phyloP scores from a whole-genome alignment of 2,329 filamentous ascomycete species.

The Xenoacremonium recifei region DNA sequence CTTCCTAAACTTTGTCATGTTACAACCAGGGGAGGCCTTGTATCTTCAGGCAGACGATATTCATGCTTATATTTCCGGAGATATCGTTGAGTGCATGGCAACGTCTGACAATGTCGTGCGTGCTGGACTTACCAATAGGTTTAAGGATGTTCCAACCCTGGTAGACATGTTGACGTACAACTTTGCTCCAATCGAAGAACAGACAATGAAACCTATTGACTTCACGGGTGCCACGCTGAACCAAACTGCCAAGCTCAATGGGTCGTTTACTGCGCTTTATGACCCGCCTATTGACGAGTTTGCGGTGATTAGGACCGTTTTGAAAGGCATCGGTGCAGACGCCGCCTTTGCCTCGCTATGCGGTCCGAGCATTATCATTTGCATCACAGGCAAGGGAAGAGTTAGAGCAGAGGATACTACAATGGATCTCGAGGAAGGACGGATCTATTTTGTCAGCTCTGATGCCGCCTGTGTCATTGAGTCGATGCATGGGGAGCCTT shows the following conservation, averaged over 20 bases:
- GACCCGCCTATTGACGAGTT: slow-evolving; percentile 98
- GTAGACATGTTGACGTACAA: slow-evolving; percentile 92
- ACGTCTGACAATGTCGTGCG: slow-evolving; percentile 79
- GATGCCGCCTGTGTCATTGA: too few relatives aligned
- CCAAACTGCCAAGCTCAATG: slow-evolving; percentile 73
- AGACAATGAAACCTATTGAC: slow-evolving; percentile 84
- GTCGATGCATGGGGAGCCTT: too few relatives aligned
- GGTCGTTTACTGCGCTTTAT: slow-evolving; percentile 72
- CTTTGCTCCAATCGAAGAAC: slow-evolving; percentile 89
- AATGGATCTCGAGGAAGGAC: too few relatives aligned
- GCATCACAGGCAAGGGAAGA: slow-evolving; percentile 77
- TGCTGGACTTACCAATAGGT: slow-evolving; percentile 96
- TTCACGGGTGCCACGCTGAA: slow-evolving; percentile 87
- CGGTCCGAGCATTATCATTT: slow-evolving; percentile 91
- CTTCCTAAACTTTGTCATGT: slow-evolving; percentile 71
- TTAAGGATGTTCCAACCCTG: slow-evolving; percentile 90
- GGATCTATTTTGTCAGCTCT: too few relatives aligned
- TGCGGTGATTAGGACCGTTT: slow-evolving; percentile 76
- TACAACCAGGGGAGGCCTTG: slow-evolving; percentile 64
- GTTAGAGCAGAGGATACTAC: too few relatives aligned
- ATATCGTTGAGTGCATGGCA: slow-evolving; percentile 80
- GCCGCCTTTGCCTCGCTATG: slow-evolving; percentile 84
- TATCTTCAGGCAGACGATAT: slow-evolving; percentile 73
- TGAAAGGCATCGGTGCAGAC: slow-evolving; percentile 72
- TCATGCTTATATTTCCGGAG: slow-evolving; percentile 69